phyloP scores from a whole-genome alignment of 495 filamentous ascomycete species.

The Penicillium angulare region DNA sequence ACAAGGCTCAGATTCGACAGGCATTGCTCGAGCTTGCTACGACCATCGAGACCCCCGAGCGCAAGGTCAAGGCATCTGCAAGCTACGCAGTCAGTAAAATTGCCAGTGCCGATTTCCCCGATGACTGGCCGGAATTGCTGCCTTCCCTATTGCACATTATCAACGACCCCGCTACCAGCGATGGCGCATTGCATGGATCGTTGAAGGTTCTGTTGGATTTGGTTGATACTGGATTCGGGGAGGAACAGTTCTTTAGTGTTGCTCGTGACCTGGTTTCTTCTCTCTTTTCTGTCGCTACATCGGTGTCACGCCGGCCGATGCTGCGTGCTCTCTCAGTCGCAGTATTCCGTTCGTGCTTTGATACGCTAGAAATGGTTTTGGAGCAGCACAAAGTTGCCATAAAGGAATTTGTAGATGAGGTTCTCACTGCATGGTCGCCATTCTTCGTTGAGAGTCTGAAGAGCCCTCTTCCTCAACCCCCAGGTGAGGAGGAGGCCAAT shows the following conservation, averaged over 20 bases:
- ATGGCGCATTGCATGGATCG: slow-evolving; percentile 81
- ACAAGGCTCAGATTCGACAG: slow-evolving; percentile 70
- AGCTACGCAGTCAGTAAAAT: slow-evolving; percentile 96
- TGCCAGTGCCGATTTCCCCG: slow-evolving; percentile 87
- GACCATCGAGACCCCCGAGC: slow-evolving; percentile 63
- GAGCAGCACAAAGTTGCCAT: slow-evolving; percentile 84
- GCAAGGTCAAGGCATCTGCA: slow-evolving; percentile 81
- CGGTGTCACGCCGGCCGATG: slow-evolving; percentile 66
- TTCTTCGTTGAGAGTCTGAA: slow-evolving; percentile 78
- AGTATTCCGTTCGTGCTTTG: slow-evolving; percentile 87
- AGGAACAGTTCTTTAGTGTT: slow-evolving; percentile 88
- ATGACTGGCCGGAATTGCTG: slow-evolving; percentile 86
- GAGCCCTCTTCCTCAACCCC: slow-evolving; percentile 63
- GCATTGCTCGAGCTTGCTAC: slow-evolving; percentile 74
- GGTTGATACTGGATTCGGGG: slow-evolving; percentile 87
- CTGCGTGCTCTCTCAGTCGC: slow-evolving; percentile 80
- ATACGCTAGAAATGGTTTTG: slow-evolving; percentile 92
- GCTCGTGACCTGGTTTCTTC: slow-evolving; percentile 79
- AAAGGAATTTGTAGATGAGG: slow-evolving; percentile 82
- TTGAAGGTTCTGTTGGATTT: slow-evolving; percentile 84
- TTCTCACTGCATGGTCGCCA: slow-evolving; percentile 77
- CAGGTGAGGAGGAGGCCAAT: slow-evolving; percentile 52
- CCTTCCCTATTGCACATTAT: slow-evolving; percentile 77
- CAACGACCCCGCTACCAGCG: slow-evolving; percentile 58
- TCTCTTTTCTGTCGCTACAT: slow-evolving; percentile 77